phyloP scores from a whole-genome alignment of 208 protist genomes.

The Sergeia podlipaevii region DNA sequence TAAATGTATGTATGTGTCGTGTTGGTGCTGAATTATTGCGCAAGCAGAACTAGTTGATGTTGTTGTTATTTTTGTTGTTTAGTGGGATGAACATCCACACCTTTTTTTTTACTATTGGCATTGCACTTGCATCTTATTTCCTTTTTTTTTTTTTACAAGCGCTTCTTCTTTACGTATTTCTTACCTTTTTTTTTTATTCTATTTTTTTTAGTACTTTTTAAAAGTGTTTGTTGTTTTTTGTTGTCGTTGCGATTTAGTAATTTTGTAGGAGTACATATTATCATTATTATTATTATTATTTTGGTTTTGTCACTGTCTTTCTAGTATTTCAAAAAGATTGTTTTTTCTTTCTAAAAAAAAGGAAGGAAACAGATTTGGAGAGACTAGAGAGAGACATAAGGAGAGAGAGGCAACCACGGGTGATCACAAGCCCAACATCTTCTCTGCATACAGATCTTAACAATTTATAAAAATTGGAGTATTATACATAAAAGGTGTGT shows the following conservation, averaged over 20 bases:
- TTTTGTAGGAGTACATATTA: slow-evolving; percentile 9
- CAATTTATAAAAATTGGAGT: no score
- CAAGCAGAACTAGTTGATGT: no score
- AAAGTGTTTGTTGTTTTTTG: slow-evolving; percentile 11
- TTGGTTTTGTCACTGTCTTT: slow-evolving; percentile 1
- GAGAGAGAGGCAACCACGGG: no score
- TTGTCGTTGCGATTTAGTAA: slow-evolving; percentile 2
- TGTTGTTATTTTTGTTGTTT: not conserved
- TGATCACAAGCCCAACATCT: no score
- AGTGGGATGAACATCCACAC: not conserved
- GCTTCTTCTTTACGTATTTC: not conserved
- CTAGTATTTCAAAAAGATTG: no score
- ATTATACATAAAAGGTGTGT: not conserved
- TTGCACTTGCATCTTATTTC: no score
- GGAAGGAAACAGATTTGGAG: no score
- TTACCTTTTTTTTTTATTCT: slow-evolving; percentile 4
- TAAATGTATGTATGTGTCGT: no score
- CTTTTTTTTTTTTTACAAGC: slow-evolving; percentile 5
- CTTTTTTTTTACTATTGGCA: slow-evolving; percentile 6
- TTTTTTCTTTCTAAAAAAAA: no score
- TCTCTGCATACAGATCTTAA: no score
- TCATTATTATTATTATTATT: slow-evolving; percentile 8
- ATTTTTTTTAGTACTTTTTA: slow-evolving; percentile 5
- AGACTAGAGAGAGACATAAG: no score
- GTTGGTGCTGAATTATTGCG: no score